These are phyloP conservation scores for Aspergillus baeticus DNA, from an alignment of 495 filamentous ascomycete species.

Conservation along the genomic window DNA sequence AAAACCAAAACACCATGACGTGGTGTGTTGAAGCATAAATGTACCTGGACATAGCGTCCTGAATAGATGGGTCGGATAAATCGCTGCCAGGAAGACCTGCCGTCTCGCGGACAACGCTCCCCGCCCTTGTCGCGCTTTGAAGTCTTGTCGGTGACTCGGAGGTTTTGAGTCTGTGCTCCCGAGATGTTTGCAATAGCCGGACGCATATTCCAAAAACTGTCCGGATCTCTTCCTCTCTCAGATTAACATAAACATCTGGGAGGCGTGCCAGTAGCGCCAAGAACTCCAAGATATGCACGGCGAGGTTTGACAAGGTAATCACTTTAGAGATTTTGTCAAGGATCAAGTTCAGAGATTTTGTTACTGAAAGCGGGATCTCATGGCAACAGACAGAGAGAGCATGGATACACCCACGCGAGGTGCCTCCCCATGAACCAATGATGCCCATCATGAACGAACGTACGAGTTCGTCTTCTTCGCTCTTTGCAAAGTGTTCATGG, in stretches of 20 bases:
- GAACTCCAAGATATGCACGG: constrained; percentile 94
- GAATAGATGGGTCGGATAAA: constrained; percentile 27
- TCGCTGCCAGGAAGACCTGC: constrained; percentile 29
- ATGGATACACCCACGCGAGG: constrained; percentile 88
- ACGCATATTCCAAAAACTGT: constrained; percentile 94
- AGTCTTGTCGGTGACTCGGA: constrained; percentile 35
- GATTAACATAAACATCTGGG: constrained; percentile 80
- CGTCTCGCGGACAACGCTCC: constrained; percentile 42
- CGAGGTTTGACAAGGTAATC: constrained; percentile 86
- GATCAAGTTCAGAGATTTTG: constrained; percentile 76
- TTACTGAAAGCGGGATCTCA: constrained; percentile 80
- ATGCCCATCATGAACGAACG: constrained; percentile 79
- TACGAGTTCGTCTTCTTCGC: constrained; percentile 86
- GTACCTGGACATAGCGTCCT: constrained; percentile 64
- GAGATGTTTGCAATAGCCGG: constrained; percentile 77
- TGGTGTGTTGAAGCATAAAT: constrained; percentile 91
- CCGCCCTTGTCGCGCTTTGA: constrained; percentile 35
- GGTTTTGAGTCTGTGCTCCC: constrained; percentile 52
- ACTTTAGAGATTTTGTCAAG: constrained; percentile 91
- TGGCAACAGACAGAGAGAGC: constrained; percentile 91
- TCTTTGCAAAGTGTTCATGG: constrained; percentile 77
- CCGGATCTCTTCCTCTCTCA: constrained; percentile 82
- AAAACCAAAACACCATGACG: constrained; percentile 95
- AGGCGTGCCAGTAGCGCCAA: constrained; percentile 81
- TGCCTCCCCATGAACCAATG: constrained; percentile 76